Base-by-base conservation (phyloP, 2,329 filamentous ascomycete genomes). In the Neocatenulostroma microsporum region DNA sequence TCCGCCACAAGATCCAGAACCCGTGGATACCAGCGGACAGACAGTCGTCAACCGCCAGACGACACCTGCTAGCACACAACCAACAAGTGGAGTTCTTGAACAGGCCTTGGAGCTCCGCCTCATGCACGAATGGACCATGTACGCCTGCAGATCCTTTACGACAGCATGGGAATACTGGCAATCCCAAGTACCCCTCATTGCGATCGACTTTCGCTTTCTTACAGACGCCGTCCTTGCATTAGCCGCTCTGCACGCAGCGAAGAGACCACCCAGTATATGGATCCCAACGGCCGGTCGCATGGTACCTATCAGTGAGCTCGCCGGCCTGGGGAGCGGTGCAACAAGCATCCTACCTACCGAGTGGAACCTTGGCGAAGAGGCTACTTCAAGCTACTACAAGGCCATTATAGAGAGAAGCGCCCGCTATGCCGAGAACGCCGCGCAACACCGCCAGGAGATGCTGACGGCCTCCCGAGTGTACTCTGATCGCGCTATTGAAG, bases 111-210 rank as follows among this genome's bases (percentile, higher is more conserved):
- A 54, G 35, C 36, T 51, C 10, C 42, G 39, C 10, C 43, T 54
- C 15, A 54, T 53, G 46, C 49, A 52, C 28, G 36, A 51, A 25
- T 54, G 51, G 51, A 53, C 47, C 12, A 40, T 47, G 4, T 45
- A 48, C 19, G 46, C 45, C 8, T 48, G 37, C 28, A 30, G 45
- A 29, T 46, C 37, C 14, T 48, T 54, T 30, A 46, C 49, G n/a
- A 41, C 42, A 8, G 40, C 42, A 6, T 30, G 42, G 26, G 45
- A 51, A 9, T 54, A 50, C 40, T 53, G 50, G 48, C 35, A 39
- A 23, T 47, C 30, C 15, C 44, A 52, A 27, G 50, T 46, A 4
- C 50, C 51, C 8, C 35, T 52, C 12, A 41, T 53, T 11, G 51
- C 49, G 3, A 34, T 54, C 17, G 39, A 53, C 27, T 36, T 45